phyloP scores from a whole-genome alignment of 1,139 yeast genomes.

The Protomyces gravidus region DNA sequence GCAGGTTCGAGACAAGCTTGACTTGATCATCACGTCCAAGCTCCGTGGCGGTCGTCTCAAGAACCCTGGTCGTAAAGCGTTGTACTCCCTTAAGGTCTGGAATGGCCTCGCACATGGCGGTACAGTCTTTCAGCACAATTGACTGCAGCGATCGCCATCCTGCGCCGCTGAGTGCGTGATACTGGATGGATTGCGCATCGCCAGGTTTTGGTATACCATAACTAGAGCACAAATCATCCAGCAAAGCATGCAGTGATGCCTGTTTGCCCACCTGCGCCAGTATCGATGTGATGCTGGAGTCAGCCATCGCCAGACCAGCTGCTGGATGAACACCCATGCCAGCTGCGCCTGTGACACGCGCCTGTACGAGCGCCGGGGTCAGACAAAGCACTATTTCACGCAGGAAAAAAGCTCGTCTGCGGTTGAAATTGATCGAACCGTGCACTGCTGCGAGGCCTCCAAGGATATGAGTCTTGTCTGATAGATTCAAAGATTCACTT shows the following conservation, averaged over 20 bases:
- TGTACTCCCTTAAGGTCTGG: slow-evolving; percentile 50
- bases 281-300: slow-evolving; percentile 8
- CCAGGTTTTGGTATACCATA: slow-evolving; percentile 35
- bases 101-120: slow-evolving; percentile 52
- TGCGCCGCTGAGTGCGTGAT: slow-evolving; percentile 36
- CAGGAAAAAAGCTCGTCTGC: slow-evolving; percentile 69
- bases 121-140: slow-evolving; percentile 53
- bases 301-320: slow-evolving; percentile 28
- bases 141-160: slow-evolving; percentile 61
- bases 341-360: slow-evolving; percentile 35
- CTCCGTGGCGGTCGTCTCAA: slow-evolving; percentile 48
- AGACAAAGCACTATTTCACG: slow-evolving; percentile 56
- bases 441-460: slow-evolving; percentile 64
- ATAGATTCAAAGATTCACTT: slow-evolving; percentile 35
- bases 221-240: slow-evolving; percentile 39
- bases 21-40: slow-evolving; percentile 51
- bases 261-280: not conserved
- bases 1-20: slow-evolving; percentile 38
- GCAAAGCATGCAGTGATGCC: slow-evolving; percentile 31
- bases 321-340: slow-evolving; percentile 35
- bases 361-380: slow-evolving; percentile 45
- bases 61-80: slow-evolving; percentile 50
- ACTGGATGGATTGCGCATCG: slow-evolving; percentile 19
- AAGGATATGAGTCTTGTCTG: slow-evolving; percentile 48
- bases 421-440: slow-evolving; percentile 53